A percentile compares a stretch with the other conserved stretches of the same genome.
These are phyloP conservation scores for Trichoderma koningiopsis DNA, from an alignment of 2,329 filamentous ascomycete species.

Conservation along the genomic window DNA sequence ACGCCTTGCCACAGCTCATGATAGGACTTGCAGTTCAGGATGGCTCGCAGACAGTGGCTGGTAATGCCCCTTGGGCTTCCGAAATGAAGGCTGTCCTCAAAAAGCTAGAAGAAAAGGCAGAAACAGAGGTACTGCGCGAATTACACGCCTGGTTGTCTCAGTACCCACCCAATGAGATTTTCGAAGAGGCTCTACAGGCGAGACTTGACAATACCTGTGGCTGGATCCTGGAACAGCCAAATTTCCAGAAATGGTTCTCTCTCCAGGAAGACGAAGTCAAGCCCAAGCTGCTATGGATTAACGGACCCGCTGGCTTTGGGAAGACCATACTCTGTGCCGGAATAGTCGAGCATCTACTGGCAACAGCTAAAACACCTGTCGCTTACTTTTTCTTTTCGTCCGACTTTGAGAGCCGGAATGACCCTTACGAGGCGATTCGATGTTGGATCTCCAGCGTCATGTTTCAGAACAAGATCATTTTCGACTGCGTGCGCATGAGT, in stretches of 20 bases:
- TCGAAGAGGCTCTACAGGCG: neutral
- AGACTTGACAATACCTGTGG: neutral
- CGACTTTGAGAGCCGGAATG: constrained; percentile 30
- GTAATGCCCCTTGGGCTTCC: neutral
- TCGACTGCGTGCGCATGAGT: constrained; percentile 24
- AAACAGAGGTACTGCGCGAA: neutral
- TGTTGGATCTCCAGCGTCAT: constrained; percentile 38
- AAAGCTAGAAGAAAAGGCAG: neutral
- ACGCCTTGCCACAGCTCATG: neutral
- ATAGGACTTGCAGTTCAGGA: neutral
- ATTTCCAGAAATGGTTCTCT: neutral
- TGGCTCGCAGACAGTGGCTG: neutral
- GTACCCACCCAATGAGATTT: neutral
- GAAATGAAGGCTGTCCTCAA: neutral
- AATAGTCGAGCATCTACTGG: neutral
- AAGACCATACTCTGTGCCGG: neutral
- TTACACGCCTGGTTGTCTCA: neutral
- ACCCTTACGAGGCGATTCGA: constrained; percentile 35
- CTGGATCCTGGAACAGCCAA: neutral
- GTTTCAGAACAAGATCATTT: constrained; percentile 13
- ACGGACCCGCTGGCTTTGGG: constrained; percentile 28
- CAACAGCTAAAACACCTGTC: neutral
- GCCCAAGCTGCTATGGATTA: neutral
- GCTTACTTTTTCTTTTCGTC: constrained; percentile 41
- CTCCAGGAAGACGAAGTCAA: neutral